Evolutionary conservation across 169 alveolate genomes (phyloP).

Genomic region (Eimeria acervulina): DNA sequence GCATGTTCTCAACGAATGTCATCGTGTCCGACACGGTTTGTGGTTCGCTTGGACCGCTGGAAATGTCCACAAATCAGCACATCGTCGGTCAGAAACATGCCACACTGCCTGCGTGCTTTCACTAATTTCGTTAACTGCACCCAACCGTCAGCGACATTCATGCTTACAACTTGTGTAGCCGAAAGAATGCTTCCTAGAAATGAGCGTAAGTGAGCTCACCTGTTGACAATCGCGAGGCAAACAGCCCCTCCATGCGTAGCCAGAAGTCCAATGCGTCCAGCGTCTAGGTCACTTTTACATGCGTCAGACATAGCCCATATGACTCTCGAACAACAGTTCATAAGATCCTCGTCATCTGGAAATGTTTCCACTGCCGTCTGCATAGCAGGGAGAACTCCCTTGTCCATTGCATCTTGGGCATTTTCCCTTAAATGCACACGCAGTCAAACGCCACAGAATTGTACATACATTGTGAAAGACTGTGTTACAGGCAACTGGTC

Average conservation of each 20-base stretch:
- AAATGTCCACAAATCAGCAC: neutral
- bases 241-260: constrained; percentile 70
- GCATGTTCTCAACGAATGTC: constrained; percentile 90
- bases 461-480: neutral
- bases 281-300: constrained; percentile 90
- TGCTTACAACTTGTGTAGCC: neutral
- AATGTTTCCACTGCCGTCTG: constrained; percentile 93
- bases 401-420: constrained; percentile 94
- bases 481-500: neutral
- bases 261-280: constrained; percentile 63
- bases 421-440: constrained; percentile 88
- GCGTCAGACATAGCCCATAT: constrained; percentile 94
- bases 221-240: constrained; percentile 71
- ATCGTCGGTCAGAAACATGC: neutral
- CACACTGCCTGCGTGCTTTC: neutral
- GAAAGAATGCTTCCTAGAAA: neutral
- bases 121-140: neutral
- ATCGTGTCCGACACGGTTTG: constrained; percentile 90
- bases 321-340: constrained; percentile 90
- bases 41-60: constrained; percentile 90
- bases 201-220: constrained; percentile 14
- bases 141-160: neutral
- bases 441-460: neutral
- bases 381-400: constrained; percentile 92
- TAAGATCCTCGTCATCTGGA: constrained; percentile 95